Conservation (phyloP, 352 stramenopile genomes). For the Plasmopara muralis region DNA sequence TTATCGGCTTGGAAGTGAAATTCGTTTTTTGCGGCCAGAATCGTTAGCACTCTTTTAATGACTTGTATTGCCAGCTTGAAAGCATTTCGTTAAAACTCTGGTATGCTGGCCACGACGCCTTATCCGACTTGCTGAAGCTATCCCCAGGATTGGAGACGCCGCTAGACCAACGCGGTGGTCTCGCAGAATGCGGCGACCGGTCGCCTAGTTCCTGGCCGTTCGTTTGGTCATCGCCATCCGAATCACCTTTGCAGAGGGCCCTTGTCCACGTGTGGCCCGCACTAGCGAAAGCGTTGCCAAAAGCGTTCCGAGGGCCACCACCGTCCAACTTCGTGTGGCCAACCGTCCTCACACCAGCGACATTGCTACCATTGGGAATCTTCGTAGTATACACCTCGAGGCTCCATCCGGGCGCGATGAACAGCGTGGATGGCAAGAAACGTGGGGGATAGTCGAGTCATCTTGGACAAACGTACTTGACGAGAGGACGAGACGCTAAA, state of each 20-base stretch:
- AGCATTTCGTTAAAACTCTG: constrained; percentile 6
- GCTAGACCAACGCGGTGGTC: constrained; percentile 10
- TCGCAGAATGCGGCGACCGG: constrained; percentile 6
- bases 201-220: constrained; percentile 26
- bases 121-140: constrained; percentile 10
- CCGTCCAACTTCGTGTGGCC: constrained; percentile 15
- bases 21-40: too few species aligned
- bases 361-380: constrained; percentile 29
- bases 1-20: too few species aligned
- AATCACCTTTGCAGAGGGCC: constrained; percentile 20
- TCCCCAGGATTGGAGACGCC: constrained; percentile 24
- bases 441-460: constrained; percentile 7
- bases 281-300: constrained; percentile 20
- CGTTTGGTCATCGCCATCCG: constrained; percentile 25
- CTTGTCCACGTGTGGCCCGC: constrained; percentile 19
- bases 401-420: neutral
- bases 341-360: constrained; percentile 17
- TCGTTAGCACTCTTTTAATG: too few species aligned
- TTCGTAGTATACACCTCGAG: constrained; percentile 4
- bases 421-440: constrained; percentile 1
- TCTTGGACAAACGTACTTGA: constrained; percentile 4
- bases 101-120: constrained; percentile 9
- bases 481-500: neutral
- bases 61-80: too few species aligned
- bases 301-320: constrained; percentile 15